Conservation (phyloP, 495 filamentous ascomycete species). For the Rhypophila decipiens region DNA sequence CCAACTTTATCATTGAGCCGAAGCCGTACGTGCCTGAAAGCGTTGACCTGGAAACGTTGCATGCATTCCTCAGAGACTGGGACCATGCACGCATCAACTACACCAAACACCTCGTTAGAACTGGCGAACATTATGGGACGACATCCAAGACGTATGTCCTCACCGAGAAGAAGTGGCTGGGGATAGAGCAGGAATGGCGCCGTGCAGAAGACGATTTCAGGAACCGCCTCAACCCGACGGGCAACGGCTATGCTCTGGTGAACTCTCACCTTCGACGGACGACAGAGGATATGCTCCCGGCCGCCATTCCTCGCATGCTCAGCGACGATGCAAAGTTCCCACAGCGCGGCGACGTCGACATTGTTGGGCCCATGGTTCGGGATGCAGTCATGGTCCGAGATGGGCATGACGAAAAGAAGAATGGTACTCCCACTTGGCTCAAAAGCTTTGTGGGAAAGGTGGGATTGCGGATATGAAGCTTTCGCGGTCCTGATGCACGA, state of each 20-base stretch:
- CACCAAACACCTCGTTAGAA: conserved; percentile 75
- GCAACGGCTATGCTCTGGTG: conserved; percentile 20
- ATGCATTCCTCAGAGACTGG: conserved; percentile 69
- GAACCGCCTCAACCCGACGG: conserved; percentile 37
- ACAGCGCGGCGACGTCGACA: conserved; percentile 79
- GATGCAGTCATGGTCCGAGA: conserved; percentile 43
- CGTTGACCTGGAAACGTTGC: conserved; percentile 52
- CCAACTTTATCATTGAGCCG: conserved; percentile 84
- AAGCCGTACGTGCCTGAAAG: conserved; percentile 66
- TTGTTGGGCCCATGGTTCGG: conserved; percentile 85
- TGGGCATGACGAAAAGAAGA: conserved; percentile 30
- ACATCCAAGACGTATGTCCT: conserved; percentile 78
- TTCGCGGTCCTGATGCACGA: neutral
- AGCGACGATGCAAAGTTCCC: conserved; percentile 76
- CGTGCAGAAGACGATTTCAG: conserved; percentile 54
- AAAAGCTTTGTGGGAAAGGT: conserved; percentile 40
- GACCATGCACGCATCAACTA: conserved; percentile 73
- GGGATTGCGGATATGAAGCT: conserved; percentile 26
- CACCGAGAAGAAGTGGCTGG: conserved; percentile 79
- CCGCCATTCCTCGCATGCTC: conserved; percentile 42
- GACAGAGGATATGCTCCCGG: conserved; percentile 36
- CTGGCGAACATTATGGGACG: conserved; percentile 76
- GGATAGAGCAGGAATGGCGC: conserved; percentile 67
- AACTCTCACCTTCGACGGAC: conserved; percentile 20
- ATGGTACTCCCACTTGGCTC: conserved; percentile 34